Percentiles rank a stretch among this genome's conserved stretches.
Evolutionary conservation across 2,329 filamentous ascomycete genomes (phyloP).

Genomic region (Hypoxylon sp.): DNA sequence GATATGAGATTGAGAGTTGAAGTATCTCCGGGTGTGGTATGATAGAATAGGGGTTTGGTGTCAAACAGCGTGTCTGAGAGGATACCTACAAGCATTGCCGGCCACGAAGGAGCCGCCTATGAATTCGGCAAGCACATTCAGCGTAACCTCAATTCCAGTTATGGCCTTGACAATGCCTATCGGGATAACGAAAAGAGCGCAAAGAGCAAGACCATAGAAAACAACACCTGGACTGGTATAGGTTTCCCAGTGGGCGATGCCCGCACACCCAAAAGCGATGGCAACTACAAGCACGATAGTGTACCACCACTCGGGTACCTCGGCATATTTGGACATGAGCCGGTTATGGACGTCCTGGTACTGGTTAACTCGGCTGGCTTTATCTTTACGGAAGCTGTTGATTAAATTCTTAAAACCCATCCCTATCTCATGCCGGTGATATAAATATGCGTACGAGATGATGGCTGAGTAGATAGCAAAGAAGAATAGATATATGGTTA

Average conservation of each 20-base stretch:
- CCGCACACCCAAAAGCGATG: slow-evolving; percentile 63
- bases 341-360: slow-evolving; percentile 50
- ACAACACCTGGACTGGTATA: slow-evolving; percentile 67
- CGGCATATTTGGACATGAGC: slow-evolving; percentile 53
- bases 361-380: slow-evolving; percentile 53
- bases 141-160: slow-evolving; percentile 66
- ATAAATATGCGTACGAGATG: slow-evolving; percentile 66
- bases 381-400: slow-evolving; percentile 62
- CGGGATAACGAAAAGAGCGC: slow-evolving; percentile 66
- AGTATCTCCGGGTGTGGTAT: slow-evolving; percentile 2
- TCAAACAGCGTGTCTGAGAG: not conserved
- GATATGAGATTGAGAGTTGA: slow-evolving; percentile 11
- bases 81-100: slow-evolving; percentile 60
- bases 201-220: slow-evolving; percentile 66
- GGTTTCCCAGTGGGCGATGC: slow-evolving; percentile 65
- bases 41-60: not conserved
- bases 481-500: slow-evolving; percentile 69
- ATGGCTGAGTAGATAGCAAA: slow-evolving; percentile 69
- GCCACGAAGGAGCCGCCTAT: slow-evolving; percentile 67
- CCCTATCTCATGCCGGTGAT: slow-evolving; percentile 67
- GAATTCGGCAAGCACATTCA: slow-evolving; percentile 69
- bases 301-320: slow-evolving; percentile 71
- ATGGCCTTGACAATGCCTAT: slow-evolving; percentile 69
- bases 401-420: slow-evolving; percentile 65
- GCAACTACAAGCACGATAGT: slow-evolving; percentile 60